These are phyloP conservation scores for Glomus cerebriforme DNA, from an alignment of 192 early-diverging fungal species.

Conservation along the genomic window DNA sequence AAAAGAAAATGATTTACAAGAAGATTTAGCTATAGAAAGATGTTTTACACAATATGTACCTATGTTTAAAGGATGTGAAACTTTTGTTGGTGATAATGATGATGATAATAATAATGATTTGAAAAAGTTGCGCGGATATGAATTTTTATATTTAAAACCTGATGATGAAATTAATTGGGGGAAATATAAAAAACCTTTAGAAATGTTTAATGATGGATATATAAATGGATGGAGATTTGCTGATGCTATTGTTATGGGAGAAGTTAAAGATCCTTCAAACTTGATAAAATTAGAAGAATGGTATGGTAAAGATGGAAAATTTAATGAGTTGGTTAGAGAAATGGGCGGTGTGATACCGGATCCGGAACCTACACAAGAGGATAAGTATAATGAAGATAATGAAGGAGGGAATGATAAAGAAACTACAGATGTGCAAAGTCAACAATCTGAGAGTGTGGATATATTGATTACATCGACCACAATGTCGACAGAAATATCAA, in stretches of 20 bases:
- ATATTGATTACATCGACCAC: background rate
- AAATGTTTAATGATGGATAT: background rate
- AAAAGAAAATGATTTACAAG: background rate
- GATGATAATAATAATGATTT: background rate
- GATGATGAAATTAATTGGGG: constrained; percentile 1
- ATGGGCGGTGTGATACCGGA: background rate
- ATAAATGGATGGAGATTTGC: background rate
- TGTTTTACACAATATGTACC: constrained; percentile 12
- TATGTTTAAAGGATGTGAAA: constrained; percentile 14
- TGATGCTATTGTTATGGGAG: background rate
- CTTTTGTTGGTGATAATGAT: background rate
- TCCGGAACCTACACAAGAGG: background rate
- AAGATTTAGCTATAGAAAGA: constrained; percentile 15
- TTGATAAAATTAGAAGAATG: background rate
- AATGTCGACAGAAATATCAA: background rate
- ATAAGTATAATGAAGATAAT: too few relatives aligned
- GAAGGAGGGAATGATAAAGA: background rate
- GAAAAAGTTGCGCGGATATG: background rate
- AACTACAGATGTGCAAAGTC: background rate
- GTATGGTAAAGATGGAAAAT: constrained; percentile 12
- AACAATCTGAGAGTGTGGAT: background rate
- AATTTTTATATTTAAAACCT: background rate
- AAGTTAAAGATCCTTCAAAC: background rate
- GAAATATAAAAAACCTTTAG: background rate
- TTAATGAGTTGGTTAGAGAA: background rate